Evolutionary conservation across 345 rosid genomes (phyloP).

Genomic region (Melaleuca quinquenervia): DNA sequence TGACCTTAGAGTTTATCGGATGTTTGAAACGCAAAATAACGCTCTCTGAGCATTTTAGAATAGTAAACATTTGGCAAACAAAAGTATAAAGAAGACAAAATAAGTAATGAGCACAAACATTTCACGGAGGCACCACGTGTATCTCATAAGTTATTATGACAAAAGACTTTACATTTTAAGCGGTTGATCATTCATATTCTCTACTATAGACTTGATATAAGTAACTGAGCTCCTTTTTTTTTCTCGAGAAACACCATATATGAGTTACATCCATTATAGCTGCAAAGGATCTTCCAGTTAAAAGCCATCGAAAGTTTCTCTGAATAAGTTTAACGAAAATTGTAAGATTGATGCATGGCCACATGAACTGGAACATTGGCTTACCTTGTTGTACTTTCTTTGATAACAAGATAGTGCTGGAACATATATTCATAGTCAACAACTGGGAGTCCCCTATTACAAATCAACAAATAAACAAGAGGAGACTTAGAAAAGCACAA

Average conservation of each 20-base stretch:
- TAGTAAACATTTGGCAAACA: not conserved
- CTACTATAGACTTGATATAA: not conserved
- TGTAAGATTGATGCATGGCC: not conserved
- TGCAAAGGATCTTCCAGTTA: not conserved
- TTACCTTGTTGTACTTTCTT: not conserved
- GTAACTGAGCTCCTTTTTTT: not conserved
- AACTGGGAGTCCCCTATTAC: not conserved
- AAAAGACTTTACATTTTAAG: not conserved
- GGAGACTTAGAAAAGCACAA: not conserved
- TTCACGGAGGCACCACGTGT: not conserved
- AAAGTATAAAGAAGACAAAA: not conserved
- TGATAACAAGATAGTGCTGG: not conserved
- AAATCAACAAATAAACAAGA: not conserved
- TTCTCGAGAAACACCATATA: not conserved
- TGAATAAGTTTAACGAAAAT: not conserved
- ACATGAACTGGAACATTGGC: not conserved
- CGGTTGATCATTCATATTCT: not conserved
- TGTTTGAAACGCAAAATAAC: not conserved
- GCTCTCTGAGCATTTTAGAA: not conserved
- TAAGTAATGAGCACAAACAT: not conserved
- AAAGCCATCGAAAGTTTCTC: not conserved
- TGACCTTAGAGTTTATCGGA: not conserved
- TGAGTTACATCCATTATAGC: not conserved
- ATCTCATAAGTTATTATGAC: not conserved
- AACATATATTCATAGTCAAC: not conserved